Evolutionary conservation across 1,284 basidiomycete genomes (phyloP).

Genomic region (Irpex rosettiformis): DNA sequence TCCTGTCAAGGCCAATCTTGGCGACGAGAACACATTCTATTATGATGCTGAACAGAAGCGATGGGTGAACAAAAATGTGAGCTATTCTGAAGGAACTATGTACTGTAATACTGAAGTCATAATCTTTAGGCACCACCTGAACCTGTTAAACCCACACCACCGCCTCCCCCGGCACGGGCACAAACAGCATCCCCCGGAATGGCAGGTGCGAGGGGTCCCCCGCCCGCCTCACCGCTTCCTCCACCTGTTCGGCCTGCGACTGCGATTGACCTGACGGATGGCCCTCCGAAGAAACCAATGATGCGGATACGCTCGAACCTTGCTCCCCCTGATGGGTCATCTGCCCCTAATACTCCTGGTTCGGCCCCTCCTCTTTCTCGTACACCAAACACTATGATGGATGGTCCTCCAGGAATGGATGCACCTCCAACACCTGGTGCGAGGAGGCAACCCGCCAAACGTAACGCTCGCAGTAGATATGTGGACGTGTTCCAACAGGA

Average conservation of each 20-base stretch:
- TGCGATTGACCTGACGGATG: constrained; percentile 51
- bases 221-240: constrained; percentile 31
- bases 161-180: constrained; percentile 69
- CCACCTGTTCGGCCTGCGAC: constrained; percentile 59
- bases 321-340: constrained; percentile 42
- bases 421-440: constrained; percentile 44
- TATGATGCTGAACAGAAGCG: constrained; percentile 93
- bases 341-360: constrained; percentile 24
- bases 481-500: constrained; percentile 76
- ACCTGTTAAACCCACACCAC: constrained; percentile 44
- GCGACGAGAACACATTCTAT: constrained; percentile 89
- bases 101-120: neutral
- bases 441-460: constrained; percentile 65
- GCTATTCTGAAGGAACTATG: constrained; percentile 17
- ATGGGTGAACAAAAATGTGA: constrained; percentile 95
- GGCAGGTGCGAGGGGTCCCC: constrained; percentile 23
- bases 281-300: constrained; percentile 46
- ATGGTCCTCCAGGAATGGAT: constrained; percentile 25
- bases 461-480: constrained; percentile 76
- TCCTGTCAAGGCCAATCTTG: constrained; percentile 88
- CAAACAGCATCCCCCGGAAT: constrained; percentile 78
- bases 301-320: constrained; percentile 65
- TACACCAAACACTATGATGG: constrained; percentile 29
- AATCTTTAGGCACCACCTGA: constrained; percentile 48
- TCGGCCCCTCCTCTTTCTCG: constrained; percentile 19